Percentiles rank a stretch among this genome's conserved stretches.
Conservation (phyloP, 78 protist genomes). For the Diacronema lutheri region DNA sequence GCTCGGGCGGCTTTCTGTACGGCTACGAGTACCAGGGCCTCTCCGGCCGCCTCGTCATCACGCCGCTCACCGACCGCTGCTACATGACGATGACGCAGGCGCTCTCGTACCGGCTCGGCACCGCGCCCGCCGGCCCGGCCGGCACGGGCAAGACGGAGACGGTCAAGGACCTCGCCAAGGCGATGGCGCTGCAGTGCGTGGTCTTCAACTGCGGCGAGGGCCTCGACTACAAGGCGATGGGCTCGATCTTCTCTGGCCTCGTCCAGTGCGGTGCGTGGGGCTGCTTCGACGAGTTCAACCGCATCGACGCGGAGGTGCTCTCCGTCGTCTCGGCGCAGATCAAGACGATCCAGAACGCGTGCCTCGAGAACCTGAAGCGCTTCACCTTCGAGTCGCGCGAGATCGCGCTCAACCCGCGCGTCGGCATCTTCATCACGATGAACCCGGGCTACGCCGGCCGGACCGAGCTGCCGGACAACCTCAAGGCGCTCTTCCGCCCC, state of each 20-base stretch:
- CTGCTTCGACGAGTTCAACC: conserved; percentile 94
- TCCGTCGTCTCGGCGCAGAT: conserved; percentile 82
- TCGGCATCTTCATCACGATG: conserved; percentile 83
- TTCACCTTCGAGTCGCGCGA: conserved; percentile 61
- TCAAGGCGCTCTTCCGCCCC: conserved; percentile 84
- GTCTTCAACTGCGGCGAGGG: conserved; percentile 90
- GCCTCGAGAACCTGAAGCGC: background rate
- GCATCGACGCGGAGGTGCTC: conserved; percentile 80
- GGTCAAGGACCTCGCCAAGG: conserved; percentile 87
- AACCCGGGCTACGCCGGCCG: conserved; percentile 89
- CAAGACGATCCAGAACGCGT: conserved; percentile 69
- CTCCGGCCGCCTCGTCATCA: conserved; percentile 83
- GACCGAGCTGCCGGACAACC: conserved; percentile 80
- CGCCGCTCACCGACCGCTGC: conserved; percentile 89
- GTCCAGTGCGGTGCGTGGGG: conserved; percentile 92
- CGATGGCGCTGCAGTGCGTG: conserved; percentile 67
- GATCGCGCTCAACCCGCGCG: conserved; percentile 37
- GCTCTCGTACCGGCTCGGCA: conserved; percentile 75
- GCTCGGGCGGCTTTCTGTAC: conserved; percentile 74
- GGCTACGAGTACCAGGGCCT: conserved; percentile 93
- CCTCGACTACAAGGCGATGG: conserved; percentile 82
- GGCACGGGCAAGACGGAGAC: conserved; percentile 97
- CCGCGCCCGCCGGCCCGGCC: conserved; percentile 94
- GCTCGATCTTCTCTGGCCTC: conserved; percentile 69
- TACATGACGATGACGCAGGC: conserved; percentile 79